Evolutionary conservation across 1,284 basidiomycete species (phyloP).

Genomic region (Cryptococcus sp.): DNA sequence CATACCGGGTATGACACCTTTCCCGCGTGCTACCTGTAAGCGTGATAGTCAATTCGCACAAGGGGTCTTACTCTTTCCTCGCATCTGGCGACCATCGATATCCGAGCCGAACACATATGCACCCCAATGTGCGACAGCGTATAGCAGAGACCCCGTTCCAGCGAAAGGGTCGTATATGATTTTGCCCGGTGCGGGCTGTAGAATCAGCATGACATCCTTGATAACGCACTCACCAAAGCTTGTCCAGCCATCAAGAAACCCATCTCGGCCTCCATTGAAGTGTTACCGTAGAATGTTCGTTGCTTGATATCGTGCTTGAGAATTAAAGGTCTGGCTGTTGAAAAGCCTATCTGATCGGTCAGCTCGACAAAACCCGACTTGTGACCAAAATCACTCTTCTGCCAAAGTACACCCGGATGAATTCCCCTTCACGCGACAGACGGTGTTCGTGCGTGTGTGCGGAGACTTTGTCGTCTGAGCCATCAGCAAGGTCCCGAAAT

Average conservation of each 20-base stretch:
- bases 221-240: constrained; percentile 59
- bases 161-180: constrained; percentile 94
- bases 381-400: constrained; percentile 64
- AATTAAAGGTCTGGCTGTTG: constrained; percentile 66
- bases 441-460: constrained; percentile 22
- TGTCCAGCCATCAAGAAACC: constrained; percentile 95
- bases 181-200: constrained; percentile 77
- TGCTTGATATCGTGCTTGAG: constrained; percentile 81
- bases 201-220: neutral
- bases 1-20: constrained; percentile 59
- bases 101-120: constrained; percentile 86
- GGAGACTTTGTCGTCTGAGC: constrained; percentile 27
- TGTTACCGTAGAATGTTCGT: constrained; percentile 87
- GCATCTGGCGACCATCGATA: constrained; percentile 95
- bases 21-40: constrained; percentile 41
- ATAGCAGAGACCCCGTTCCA: constrained; percentile 94
- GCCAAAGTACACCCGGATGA: constrained; percentile 71
- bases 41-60: neutral
- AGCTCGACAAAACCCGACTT: neutral
- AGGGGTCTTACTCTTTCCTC: constrained; percentile 62
- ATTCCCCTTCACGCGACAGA: constrained; percentile 58
- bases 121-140: constrained; percentile 78
- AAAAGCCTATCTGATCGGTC: constrained; percentile 60
- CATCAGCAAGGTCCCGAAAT: neutral
- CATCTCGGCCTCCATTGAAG: constrained; percentile 95